phyloP scores from a whole-genome alignment of 805 yeast genomes.

The Metschnikowia dekortorum region DNA sequence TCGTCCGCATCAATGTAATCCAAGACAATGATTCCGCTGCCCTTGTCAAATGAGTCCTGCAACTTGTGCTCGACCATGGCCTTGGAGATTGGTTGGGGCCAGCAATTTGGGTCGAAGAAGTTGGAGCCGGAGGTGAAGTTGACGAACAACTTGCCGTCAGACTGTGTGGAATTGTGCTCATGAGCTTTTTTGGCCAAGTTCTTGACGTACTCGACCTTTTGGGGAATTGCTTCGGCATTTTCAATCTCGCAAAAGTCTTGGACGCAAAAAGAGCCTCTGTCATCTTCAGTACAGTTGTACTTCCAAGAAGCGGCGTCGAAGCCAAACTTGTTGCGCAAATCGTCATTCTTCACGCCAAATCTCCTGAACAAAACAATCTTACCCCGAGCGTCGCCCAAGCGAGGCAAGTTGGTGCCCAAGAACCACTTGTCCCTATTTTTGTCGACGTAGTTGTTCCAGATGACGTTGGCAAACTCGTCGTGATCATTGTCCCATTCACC shows the following conservation, averaged over 20 bases:
- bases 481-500: slow-evolving; percentile 57
- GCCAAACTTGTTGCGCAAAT: slow-evolving; percentile 46
- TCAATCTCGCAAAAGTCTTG: slow-evolving; percentile 73
- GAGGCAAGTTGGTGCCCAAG: slow-evolving; percentile 53
- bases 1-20: slow-evolving; percentile 62
- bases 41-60: slow-evolving; percentile 46
- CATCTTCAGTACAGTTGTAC: slow-evolving; percentile 63
- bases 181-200: slow-evolving; percentile 51
- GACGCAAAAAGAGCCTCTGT: slow-evolving; percentile 55
- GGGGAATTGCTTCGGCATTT: slow-evolving; percentile 46
- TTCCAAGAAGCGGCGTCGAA: slow-evolving; percentile 65
- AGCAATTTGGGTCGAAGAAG: slow-evolving; percentile 64
- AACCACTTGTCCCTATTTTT: slow-evolving; percentile 55
- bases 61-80: slow-evolving; percentile 44
- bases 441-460: slow-evolving; percentile 55
- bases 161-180: slow-evolving; percentile 39
- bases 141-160: slow-evolving; percentile 54
- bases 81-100: slow-evolving; percentile 67
- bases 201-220: slow-evolving; percentile 55
- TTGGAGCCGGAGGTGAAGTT: slow-evolving; percentile 74
- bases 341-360: slow-evolving; percentile 56
- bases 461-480: slow-evolving; percentile 60
- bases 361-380: slow-evolving; percentile 64
- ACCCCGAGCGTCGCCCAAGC: slow-evolving; percentile 59
- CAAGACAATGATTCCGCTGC: slow-evolving; percentile 61